phyloP scores from a whole-genome alignment of 805 yeast species.

The Myxozyma neotropica region DNA sequence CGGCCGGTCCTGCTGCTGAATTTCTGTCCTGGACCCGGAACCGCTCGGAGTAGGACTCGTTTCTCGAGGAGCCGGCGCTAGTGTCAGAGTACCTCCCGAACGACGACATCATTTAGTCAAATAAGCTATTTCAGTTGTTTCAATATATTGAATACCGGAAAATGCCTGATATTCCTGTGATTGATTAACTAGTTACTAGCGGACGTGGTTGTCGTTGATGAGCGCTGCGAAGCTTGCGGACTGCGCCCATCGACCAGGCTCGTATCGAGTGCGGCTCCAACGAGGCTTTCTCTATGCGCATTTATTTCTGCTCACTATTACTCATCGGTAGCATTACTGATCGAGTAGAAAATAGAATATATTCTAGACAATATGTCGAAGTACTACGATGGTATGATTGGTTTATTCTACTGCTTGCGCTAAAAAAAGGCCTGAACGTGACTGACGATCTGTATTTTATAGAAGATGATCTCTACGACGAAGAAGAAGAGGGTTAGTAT shows the following conservation, averaged over 20 bases:
- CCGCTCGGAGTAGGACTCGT: slow-evolving; percentile 41
- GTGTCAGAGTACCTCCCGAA: slow-evolving; percentile 28
- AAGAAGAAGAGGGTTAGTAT: slow-evolving; percentile 25
- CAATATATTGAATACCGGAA: too few relatives aligned
- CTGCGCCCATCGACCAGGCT: too few relatives aligned
- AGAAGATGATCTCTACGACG: slow-evolving; percentile 35
- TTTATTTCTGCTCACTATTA: too few relatives aligned
- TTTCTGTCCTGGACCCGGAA: slow-evolving; percentile 37
- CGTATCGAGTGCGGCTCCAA: too few relatives aligned
- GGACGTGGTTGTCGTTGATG: too few relatives aligned
- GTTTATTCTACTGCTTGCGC: not conserved
- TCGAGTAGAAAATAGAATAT: not conserved
- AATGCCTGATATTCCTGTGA: too few relatives aligned
- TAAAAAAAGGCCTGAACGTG: not conserved
- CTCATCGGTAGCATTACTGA: not conserved
- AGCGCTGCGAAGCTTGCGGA: too few relatives aligned
- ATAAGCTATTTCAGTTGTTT: not conserved
- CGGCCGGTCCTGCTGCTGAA: slow-evolving; percentile 4
- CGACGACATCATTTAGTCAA: slow-evolving; percentile 13
- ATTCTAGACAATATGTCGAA: slow-evolving; percentile 17
- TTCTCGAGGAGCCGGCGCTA: slow-evolving; percentile 19
- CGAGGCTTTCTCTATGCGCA: too few relatives aligned
- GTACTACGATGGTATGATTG: slow-evolving; percentile 18
- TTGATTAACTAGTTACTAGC: too few relatives aligned
- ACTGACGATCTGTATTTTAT: not conserved